phyloP scores from a whole-genome alignment of 176 grass and related monocot species.

The Raddia distichophylla region DNA sequence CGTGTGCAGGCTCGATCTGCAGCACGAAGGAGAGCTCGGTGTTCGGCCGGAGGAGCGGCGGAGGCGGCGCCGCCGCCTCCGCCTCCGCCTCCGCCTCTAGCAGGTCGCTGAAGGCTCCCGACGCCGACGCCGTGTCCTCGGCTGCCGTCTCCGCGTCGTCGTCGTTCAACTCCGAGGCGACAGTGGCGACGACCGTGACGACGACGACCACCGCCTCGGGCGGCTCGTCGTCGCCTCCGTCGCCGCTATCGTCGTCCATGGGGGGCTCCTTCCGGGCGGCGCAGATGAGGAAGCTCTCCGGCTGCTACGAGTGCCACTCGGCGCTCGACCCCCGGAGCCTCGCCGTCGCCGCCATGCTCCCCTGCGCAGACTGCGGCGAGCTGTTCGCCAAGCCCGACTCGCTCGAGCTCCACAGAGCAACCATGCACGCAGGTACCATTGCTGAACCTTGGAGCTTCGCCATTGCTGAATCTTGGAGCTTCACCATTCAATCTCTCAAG shows the following conservation, averaged over 20 bases:
- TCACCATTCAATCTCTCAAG: background rate
- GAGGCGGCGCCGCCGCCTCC: background rate
- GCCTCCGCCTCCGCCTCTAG: background rate
- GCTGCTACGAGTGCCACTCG: constrained; percentile 73
- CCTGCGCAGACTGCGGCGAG: constrained; percentile 70
- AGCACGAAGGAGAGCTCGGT: constrained; percentile 61
- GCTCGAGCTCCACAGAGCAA: constrained; percentile 68
- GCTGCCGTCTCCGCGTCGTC: constrained; percentile 63
- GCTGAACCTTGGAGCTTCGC: too few species aligned
- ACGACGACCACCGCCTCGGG: background rate
- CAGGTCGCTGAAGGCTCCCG: constrained; percentile 44
- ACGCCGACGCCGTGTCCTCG: constrained; percentile 24
- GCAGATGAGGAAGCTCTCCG: constrained; percentile 77
- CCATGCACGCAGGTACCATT: constrained; percentile 67
- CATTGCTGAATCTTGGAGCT: too few species aligned
- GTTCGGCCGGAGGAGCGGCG: background rate
- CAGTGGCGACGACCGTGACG: constrained; percentile 21
- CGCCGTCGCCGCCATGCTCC: constrained; percentile 41
- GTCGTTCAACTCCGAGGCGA: constrained; percentile 76
- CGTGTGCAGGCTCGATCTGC: constrained; percentile 52
- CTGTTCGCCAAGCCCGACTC: constrained; percentile 68
- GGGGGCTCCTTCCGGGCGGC: constrained; percentile 56
- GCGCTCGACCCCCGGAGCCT: constrained; percentile 53
- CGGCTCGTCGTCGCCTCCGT: constrained; percentile 47
- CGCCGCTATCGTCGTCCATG: constrained; percentile 56